Evolutionary conservation across 2,329 filamentous ascomycete species (phyloP).

Genomic region (Ascochyta clinopodiicola): DNA sequence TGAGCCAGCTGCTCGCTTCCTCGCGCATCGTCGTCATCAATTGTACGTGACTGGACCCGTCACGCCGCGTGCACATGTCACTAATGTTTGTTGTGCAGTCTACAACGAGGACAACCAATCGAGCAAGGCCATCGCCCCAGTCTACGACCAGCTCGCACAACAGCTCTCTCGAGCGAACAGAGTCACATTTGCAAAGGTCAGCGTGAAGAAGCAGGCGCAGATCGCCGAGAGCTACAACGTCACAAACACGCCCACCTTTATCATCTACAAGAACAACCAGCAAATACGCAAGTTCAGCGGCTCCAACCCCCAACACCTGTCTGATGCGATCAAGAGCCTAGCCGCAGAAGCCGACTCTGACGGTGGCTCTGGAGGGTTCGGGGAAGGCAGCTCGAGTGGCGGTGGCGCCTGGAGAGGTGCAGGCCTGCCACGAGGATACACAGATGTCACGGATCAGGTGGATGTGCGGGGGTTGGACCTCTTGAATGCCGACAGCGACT

Average conservation of each 20-base stretch:
- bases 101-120: constrained; percentile 86
- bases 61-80: constrained; percentile 23
- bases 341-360: constrained; percentile 66
- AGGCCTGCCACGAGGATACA: constrained; percentile 78
- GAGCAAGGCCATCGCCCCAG: constrained; percentile 81
- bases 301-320: constrained; percentile 74
- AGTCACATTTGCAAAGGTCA: constrained; percentile 86
- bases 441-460: constrained; percentile 81
- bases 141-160: constrained; percentile 78
- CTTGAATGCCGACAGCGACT: constrained; percentile 81
- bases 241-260: constrained; percentile 86
- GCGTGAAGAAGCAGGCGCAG: constrained; percentile 78
- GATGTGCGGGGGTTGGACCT: constrained; percentile 83
- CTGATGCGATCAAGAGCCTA: constrained; percentile 73
- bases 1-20: constrained; percentile 67
- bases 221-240: constrained; percentile 77
- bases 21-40: constrained; percentile 85
- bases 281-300: constrained; percentile 74
- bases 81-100: constrained; percentile 62
- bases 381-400: constrained; percentile 52
- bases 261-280: constrained; percentile 75
- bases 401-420: constrained; percentile 73
- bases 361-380: constrained; percentile 51
- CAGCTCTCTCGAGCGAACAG: constrained; percentile 73
- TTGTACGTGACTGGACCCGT: constrained; percentile 66